These are phyloP conservation scores for Zygoascus sp. DNA, from an alignment of 1,139 yeast genomes.

Conservation along the genomic window DNA sequence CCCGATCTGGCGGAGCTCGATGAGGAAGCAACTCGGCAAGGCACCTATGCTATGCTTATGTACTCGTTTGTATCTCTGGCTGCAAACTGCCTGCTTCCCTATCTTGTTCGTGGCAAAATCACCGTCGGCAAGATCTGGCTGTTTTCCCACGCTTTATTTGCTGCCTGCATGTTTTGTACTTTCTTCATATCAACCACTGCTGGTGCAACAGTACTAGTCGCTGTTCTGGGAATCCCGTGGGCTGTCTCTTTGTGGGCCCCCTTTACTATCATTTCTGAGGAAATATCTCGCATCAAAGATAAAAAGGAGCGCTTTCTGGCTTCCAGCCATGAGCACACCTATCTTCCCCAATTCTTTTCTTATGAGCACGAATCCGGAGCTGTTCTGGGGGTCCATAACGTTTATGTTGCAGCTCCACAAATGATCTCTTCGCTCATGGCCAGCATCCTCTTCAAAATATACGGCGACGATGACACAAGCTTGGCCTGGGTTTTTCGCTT, in stretches of 20 bases:
- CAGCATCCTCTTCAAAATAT: conserved; percentile 32
- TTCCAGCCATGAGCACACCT: neutral
- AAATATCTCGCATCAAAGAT: conserved; percentile 31
- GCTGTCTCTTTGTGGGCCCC: conserved; percentile 42
- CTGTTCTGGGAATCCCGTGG: conserved; percentile 38
- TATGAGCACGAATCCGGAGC: conserved; percentile 35
- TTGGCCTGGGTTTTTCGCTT: conserved; percentile 37
- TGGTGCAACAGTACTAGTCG: conserved; percentile 33
- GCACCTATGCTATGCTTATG: conserved; percentile 35
- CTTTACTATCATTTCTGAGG: conserved; percentile 38
- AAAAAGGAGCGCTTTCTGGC: conserved; percentile 18
- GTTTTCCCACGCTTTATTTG: conserved; percentile 33
- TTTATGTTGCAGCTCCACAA: conserved; percentile 39
- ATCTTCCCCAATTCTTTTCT: conserved; percentile 3
- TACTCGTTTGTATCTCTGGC: conserved; percentile 36
- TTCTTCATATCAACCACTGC: conserved; percentile 27
- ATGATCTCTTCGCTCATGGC: conserved; percentile 36
- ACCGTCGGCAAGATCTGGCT: conserved; percentile 32
- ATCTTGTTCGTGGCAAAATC: conserved; percentile 17
- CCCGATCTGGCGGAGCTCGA: conserved; percentile 20
- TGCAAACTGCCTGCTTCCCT: conserved; percentile 35
- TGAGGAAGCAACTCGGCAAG: conserved; percentile 34
- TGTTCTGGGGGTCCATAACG: conserved; percentile 39
- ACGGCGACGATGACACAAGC: conserved; percentile 25
- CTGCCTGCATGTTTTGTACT: conserved; percentile 32